Evolutionary conservation across 176 grass and related monocot species (phyloP), one percentile per base, ranked within the genome.

Genomic region (Themeda triandra): DNA sequence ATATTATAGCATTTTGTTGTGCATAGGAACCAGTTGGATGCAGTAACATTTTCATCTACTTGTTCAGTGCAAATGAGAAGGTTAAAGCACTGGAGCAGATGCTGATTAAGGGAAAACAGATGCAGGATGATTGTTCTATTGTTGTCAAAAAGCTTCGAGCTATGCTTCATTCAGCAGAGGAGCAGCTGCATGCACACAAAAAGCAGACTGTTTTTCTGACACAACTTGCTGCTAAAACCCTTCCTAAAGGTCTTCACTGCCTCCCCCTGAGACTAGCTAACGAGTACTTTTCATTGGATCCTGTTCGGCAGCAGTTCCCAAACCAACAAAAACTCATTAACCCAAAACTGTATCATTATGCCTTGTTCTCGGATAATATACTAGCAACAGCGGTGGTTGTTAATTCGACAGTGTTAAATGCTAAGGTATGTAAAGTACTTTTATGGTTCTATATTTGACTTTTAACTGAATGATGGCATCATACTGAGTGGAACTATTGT

Each of bases 181-280:
- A 97, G 86, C 88, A 91, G 73, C 58, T 92, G 62, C 69, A 79
- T 89, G 90, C 86, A 64, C 95, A 97, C 62, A 92, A 89, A 77
- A 94, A 91, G 51, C 92, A 94, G 59, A 90, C 90, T 73, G 77
- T 89, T 69, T 94, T 92, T 88, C 95, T 97, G 25, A 94, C 92
- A 66, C 92, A 97, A 83, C 86, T 97, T 83, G 95, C 92, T 37
- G 95, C 95, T 54, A 94, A 97, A 92, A 91, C 92, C 65, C 80
- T 97, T 56, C 92, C 95, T 23, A 97, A 94, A 87, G 95, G 95
- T 71, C 95, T 97, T 76, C 95, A 97, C 40, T 97, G 95, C 66
- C 88, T 97, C 40, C 86, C 95, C 13, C 44, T 97, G 59, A 86
- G 82, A 73, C 86, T 97, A 69, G 75, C 92, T 40, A 86, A 71